These are phyloP conservation scores for Arachnomyces sp. DNA, from an alignment of 2,329 filamentous ascomycete genomes.

Conservation along the genomic window DNA sequence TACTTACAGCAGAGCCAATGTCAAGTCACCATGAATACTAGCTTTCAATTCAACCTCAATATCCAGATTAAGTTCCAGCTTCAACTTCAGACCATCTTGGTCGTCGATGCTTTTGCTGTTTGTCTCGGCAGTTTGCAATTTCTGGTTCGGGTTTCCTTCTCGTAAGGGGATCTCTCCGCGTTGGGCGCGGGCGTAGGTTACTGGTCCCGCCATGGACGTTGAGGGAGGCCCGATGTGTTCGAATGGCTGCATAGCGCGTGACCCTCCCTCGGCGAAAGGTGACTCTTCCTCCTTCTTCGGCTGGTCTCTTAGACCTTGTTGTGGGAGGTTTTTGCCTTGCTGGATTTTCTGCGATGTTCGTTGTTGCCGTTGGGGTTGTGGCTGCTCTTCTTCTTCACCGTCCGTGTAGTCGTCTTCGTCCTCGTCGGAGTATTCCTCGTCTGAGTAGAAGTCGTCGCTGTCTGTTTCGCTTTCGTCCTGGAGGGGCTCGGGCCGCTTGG, in stretches of 20 bases:
- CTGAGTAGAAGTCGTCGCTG: conserved; percentile 5
- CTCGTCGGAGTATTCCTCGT: conserved; percentile 3
- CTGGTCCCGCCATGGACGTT: conserved; percentile 49
- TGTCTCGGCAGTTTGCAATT: conserved; percentile 21
- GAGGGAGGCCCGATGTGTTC: conserved; percentile 48
- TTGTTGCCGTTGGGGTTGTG: conserved; percentile 3
- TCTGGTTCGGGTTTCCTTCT: conserved; percentile 42
- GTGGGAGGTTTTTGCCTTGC: conserved; percentile 1
- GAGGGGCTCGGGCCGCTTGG: conserved; percentile 1
- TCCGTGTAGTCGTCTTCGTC: conserved; percentile 4
- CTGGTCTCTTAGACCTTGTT: conserved; percentile 2
- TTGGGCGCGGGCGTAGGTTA: conserved; percentile 46
- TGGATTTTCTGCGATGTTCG: too few relatives aligned
- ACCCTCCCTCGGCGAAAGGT: conserved; percentile 13
- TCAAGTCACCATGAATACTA: conserved; percentile 57
- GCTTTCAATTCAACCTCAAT: conserved; percentile 57
- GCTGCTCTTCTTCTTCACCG: conserved; percentile 8
- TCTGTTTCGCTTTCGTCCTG: conserved; percentile 5
- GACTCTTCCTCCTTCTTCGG: conserved; percentile 8
- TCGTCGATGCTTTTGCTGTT: conserved; percentile 23
- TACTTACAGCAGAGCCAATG: conserved; percentile 44
- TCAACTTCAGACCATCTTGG: conserved; percentile 43
- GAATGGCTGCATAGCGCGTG: conserved; percentile 43
- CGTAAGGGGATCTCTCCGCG: conserved; percentile 49
- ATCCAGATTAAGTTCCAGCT: conserved; percentile 53